Base-by-base conservation (phyloP, 2,329 filamentous ascomycete species). In the Sporothrix inflata region DNA sequence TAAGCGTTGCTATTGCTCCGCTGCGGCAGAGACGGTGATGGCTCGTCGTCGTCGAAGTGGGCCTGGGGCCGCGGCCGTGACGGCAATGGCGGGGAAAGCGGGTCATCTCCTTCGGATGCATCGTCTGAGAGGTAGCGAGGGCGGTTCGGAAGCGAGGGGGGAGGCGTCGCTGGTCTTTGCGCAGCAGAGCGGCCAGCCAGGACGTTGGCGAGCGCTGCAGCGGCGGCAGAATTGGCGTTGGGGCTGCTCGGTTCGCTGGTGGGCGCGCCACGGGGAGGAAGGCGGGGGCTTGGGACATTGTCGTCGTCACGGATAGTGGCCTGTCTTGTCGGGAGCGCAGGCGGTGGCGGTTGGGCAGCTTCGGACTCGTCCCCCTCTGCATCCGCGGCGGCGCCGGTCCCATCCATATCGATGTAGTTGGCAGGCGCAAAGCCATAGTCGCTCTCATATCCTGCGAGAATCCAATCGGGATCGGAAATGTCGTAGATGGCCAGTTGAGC, bases 381-480 rank as follows among this genome's bases (percentile, higher is more conserved):
- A 0, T 66, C 40, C 3, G 27, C 51, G 79, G 38, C 80, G 80
- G 53, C 85, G 63, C 85, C 81, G 69, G 93, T 82, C 76, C 61
- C 73, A 24, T 49, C 55, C 70, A 73, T 19, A 16, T 98, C 94
- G 76, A 98, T 97, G 80, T 99, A 99, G 82, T 98, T 99, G 73
- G 95, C 89, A 3, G 96, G 96, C 70, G 93, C 96, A 81, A 99
- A 99, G 66, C 96, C 96, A 83, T 90, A 99, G 76, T 98, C 94
- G 70, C 89, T 89, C 76, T 94, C 90, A 60, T 91, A 84, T 21
- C 95, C 94, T 40, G 97, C 95, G 67, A 99, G 85, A 74, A 96
- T 97, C 96, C 96, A 99, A 82, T 99, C 96, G 16, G 94, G 93
- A 81, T 99, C 96, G 5, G 94, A 92, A 11, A 87, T 91, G 81